Base-by-base conservation (phyloP, 2,329 filamentous ascomycete genomes). In the Fusarium praegraminearum region DNA sequence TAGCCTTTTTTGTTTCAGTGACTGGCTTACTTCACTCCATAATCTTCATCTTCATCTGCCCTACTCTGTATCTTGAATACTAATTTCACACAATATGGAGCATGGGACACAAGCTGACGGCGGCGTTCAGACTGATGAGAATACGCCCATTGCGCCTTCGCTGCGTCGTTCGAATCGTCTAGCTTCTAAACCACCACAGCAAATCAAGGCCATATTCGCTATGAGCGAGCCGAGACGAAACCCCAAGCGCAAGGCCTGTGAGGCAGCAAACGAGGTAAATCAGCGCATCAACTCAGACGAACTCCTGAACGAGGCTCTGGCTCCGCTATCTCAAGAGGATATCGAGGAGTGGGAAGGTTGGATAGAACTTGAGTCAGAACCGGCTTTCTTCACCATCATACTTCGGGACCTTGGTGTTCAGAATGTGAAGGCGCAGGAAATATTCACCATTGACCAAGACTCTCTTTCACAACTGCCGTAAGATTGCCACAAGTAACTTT, bases 341-440 rank as follows among this genome's bases (percentile, higher is more conserved):
- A 83, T 86, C 26, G 79, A 84, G 28, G 83, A 85, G 32, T 94
- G 91, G 89, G 84, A 87, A 51, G 91, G 91, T 26, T 95, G 91
- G 89, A 87, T 90, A 61, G 94, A 98, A 76, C 86, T 98, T 51
- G 94, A 97, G 79, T 97, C 93, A 9, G 94, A 98, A 67, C 94
- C 94, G 10, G 93, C 88, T 30, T 90, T 94, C 73, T 98, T 98
- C 83, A 96, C 94, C 74, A 88, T 89, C 40, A 95, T 98, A 78
- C 84, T 98, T 5, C 86, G 87, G 35, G 90, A 94, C 50, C 89
- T 96, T 63, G 94, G 94, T 24, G 91, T 96, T 7, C 82, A 86
- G 58, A 87, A 90, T 53, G 86, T 94, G 62, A 91, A 89, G 69
- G 87, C 95, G 1, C 88, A 92, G 64, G 94, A 98, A 76, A 84